Percentiles rank a stretch among this genome's conserved stretches.
These are phyloP conservation scores for Sarocladium oryzae DNA, from an alignment of 2,329 filamentous ascomycete species.

Conservation along the genomic window DNA sequence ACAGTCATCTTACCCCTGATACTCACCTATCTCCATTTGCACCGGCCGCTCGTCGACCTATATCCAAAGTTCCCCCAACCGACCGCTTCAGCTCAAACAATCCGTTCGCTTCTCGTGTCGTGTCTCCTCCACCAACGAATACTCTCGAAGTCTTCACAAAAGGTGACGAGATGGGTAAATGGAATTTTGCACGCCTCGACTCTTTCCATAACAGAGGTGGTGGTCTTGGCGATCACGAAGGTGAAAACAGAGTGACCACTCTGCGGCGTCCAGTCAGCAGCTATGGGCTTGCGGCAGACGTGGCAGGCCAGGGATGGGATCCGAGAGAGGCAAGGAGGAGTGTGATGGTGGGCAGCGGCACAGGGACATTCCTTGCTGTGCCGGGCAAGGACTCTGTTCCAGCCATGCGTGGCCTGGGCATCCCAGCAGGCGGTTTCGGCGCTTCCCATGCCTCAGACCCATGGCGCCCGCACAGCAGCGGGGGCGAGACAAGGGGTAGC, in stretches of 20 bases:
- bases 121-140: conserved; percentile 36
- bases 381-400: conserved; percentile 26
- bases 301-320: conserved; percentile 43
- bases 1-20: conserved; percentile 5
- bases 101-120: conserved; percentile 40
- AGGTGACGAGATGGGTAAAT: conserved; percentile 50
- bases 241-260: conserved; percentile 7
- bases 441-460: background rate
- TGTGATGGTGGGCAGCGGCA: conserved; percentile 44
- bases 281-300: conserved; percentile 50
- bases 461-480: conserved; percentile 37
- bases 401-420: conserved; percentile 28
- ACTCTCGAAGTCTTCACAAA: conserved; percentile 56
- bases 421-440: background rate
- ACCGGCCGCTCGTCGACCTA: conserved; percentile 19
- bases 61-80: conserved; percentile 21
- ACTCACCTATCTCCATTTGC: conserved; percentile 20
- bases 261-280: conserved; percentile 42
- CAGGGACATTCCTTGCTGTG: conserved; percentile 47
- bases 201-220: conserved; percentile 17
- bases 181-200: conserved; percentile 49
- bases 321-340: conserved; percentile 46
- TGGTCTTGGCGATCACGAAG: conserved; percentile 11
- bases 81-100: conserved; percentile 55
- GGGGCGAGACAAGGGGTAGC: conserved; percentile 29